Conservation (phyloP, 1,284 basidiomycete genomes). For the Coniophora puteana region DNA sequence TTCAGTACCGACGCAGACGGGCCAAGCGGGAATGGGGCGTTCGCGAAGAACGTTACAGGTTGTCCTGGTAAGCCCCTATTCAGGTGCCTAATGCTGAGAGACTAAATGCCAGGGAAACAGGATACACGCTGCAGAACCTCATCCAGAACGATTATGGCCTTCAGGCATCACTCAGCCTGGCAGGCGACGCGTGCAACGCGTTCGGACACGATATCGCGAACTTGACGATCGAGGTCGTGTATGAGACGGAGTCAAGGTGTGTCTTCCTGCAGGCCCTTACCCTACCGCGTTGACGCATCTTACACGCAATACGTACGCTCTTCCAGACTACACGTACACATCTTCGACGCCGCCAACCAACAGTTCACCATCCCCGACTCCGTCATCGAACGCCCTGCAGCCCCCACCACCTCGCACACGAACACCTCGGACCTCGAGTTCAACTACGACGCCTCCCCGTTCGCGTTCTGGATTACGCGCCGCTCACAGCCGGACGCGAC, state of each 20-base stretch:
- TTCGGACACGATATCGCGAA: slow-evolving; percentile 66
- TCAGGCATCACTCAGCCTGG: slow-evolving; percentile 52
- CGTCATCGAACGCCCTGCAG: slow-evolving; percentile 47
- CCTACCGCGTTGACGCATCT: background rate
- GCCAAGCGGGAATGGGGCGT: too few species aligned
- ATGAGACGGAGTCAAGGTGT: slow-evolving; percentile 53
- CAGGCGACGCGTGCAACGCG: slow-evolving; percentile 63
- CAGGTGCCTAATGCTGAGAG: too few species aligned
- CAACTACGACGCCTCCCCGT: slow-evolving; percentile 62
- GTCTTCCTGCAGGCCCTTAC: slow-evolving; percentile 29
- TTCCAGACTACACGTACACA: slow-evolving; percentile 69
- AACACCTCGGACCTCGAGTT: slow-evolving; percentile 58
- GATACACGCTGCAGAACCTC: slow-evolving; percentile 49
- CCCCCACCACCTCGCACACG: slow-evolving; percentile 31
- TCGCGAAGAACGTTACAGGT: too few species aligned
- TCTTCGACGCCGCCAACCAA: slow-evolving; percentile 60
- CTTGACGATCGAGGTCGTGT: slow-evolving; percentile 63
- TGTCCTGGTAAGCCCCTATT: too few species aligned
- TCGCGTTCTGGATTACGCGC: slow-evolving; percentile 78
- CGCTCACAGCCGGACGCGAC: slow-evolving; percentile 50
- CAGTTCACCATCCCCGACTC: slow-evolving; percentile 70
- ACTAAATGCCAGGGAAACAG: too few species aligned
- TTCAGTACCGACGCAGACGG: too few species aligned
- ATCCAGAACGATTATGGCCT: slow-evolving; percentile 46
- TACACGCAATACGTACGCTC: too few species aligned